Conservation (phyloP, 169 alveolate genomes). For the Plasmodium gaboni region DNA sequence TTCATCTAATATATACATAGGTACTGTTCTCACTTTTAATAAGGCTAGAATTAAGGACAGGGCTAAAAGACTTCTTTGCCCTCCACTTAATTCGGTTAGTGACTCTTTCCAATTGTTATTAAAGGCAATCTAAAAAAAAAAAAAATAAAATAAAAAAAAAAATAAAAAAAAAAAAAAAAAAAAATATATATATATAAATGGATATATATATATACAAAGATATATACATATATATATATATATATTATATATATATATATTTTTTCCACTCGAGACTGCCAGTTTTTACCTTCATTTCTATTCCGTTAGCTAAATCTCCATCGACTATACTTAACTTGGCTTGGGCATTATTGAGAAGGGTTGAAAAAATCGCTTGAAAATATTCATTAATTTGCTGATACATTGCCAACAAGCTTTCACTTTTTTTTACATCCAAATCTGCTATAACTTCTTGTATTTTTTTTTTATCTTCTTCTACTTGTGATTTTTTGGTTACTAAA, state of each 20-base stretch:
- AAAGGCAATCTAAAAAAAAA: constrained; percentile 90
- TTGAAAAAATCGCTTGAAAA: constrained; percentile 94
- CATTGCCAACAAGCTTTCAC: constrained; percentile 91
- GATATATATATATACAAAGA: background rate
- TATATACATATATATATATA: background rate
- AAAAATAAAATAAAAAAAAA: background rate
- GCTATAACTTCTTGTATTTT: constrained; percentile 94
- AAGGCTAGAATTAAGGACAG: constrained; percentile 97
- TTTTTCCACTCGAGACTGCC: background rate
- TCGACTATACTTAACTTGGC: constrained; percentile 93
- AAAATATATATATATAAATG: background rate
- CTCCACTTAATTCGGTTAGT: constrained; percentile 94
- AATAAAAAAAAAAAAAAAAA: background rate
- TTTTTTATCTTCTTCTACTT: constrained; percentile 91
- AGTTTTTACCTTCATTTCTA: constrained; percentile 84
- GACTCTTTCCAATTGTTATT: constrained; percentile 95
- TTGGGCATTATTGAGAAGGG: constrained; percentile 94
- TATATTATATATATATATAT: background rate
- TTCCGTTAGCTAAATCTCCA: constrained; percentile 87
- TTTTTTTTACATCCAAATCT: constrained; percentile 93
- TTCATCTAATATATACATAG: constrained; percentile 99
- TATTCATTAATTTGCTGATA: constrained; percentile 92
- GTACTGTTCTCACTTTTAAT: constrained; percentile 98
- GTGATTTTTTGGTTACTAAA: constrained; percentile 91
- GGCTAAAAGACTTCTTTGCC: constrained; percentile 98